Evolutionary conservation across 1,139 yeast genomes (phyloP).

Genomic region (Saccharomycopsis hybrid): DNA sequence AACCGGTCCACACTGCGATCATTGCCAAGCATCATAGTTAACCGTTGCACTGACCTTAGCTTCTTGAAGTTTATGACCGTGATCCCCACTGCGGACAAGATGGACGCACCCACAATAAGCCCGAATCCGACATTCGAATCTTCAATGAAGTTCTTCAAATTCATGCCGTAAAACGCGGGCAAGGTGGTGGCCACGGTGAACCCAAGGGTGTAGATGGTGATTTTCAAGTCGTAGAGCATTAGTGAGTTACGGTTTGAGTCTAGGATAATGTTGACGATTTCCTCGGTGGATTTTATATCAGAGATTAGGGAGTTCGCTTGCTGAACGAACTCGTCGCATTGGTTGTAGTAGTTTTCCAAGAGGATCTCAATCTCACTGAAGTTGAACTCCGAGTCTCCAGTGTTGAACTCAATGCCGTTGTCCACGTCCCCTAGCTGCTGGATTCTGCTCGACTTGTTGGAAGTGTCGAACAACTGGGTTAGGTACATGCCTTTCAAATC

Average conservation of each 20-base stretch:
- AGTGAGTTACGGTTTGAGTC: constrained; percentile 76
- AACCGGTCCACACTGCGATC: constrained; percentile 3
- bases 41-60: constrained; percentile 37
- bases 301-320: constrained; percentile 63
- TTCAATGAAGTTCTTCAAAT: constrained; percentile 69
- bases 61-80: constrained; percentile 36
- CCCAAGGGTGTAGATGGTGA: constrained; percentile 59
- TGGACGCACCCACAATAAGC: constrained; percentile 34
- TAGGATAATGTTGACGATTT: constrained; percentile 68
- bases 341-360: constrained; percentile 67
- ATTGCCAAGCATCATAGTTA: constrained; percentile 33
- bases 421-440: background rate
- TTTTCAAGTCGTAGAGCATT: constrained; percentile 64
- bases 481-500: constrained; percentile 65
- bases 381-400: constrained; percentile 29
- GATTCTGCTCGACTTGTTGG: background rate
- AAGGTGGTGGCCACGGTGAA: constrained; percentile 55
- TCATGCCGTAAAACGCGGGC: constrained; percentile 81
- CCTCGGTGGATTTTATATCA: constrained; percentile 75
- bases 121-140: constrained; percentile 48
- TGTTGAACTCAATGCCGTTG: constrained; percentile 62
- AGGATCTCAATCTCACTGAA: constrained; percentile 61
- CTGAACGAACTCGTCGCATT: constrained; percentile 76
- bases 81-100: constrained; percentile 35
- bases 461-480: constrained; percentile 27